Base-by-base conservation (phyloP, 371 early-diverging fungal genomes). In the Mortierella sp. region DNA sequence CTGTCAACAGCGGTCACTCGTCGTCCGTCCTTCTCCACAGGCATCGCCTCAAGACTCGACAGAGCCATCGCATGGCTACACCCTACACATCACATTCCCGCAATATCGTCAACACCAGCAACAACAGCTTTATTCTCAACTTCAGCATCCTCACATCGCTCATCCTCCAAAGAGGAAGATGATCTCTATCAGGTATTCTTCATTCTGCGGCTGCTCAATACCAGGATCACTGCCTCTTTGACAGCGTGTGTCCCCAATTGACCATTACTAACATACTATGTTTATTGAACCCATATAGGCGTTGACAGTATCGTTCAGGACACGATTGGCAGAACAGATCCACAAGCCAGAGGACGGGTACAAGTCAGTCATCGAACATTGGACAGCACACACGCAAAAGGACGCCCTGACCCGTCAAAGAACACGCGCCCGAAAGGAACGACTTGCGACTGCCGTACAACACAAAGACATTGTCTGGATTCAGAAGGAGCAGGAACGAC, bases 281-380 rank as follows among this genome's bases (percentile, higher is more conserved):
- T 10, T 8, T 10, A 2, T 24, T 38, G 29, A 16, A 65, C 7
- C 43, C 24, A 18, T 27, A 1, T 70, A 86, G 87, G 87, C 82
- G 27, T 76, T 86, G 44, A 86, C 82, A 11, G 82, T 54, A 14
- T 86, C 87, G 2, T 86, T 86, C 83, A 71, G 87, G 63, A 82
- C 76, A n/a, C 79, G 87, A 16, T 72, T 86, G 3, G 87, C 87
- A 24, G 82, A 86, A 32, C 87, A 86, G 51, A 75, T 77, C 16
- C 87, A 86, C 56, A 76, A 74, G 63, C 82, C 87, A 12, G 87
- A 86, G 48, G 82, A 86, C 68, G 80, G 72, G 14, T 86, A 82
- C 72, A 86, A 86, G 27, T 75, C 87, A 21, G 80, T 86, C n/a
- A 86, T 86, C 41, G 82, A 86, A 12, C 77, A 82, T 68, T 86